Evolutionary conservation across 371 early-diverging fungal genomes (phyloP).

Genomic region (Basidiobolus meristosporus): DNA sequence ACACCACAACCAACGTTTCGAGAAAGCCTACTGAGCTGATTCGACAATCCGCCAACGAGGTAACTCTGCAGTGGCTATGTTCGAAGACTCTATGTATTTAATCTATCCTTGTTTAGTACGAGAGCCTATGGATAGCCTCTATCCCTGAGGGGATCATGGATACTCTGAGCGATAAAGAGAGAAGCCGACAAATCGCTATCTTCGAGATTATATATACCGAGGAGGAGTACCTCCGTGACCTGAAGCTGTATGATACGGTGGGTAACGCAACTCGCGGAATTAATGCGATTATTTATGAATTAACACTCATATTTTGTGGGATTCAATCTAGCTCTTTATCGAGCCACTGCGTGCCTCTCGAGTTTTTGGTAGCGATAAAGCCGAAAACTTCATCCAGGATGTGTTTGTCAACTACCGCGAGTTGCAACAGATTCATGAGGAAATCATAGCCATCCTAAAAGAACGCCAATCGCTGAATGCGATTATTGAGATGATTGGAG

Average conservation of each 20-base stretch:
- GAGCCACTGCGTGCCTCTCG: conserved; percentile 41
- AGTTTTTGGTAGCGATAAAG: conserved; percentile 31
- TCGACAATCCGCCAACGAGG: too few species aligned
- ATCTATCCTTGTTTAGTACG: background rate
- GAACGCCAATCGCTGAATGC: conserved; percentile 43
- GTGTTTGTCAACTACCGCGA: conserved; percentile 72
- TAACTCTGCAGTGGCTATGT: too few species aligned
- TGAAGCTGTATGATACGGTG: conserved; percentile 48
- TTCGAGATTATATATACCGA: conserved; percentile 82
- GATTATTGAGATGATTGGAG: conserved; percentile 66
- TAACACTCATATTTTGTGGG: too few species aligned
- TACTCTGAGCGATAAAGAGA: conserved; percentile 48
- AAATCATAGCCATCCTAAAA: conserved; percentile 37
- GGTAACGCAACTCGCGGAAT: too few species aligned
- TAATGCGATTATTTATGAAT: too few species aligned
- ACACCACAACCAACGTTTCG: too few species aligned
- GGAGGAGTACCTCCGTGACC: conserved; percentile 72
- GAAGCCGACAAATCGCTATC: conserved; percentile 78
- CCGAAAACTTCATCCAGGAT: conserved; percentile 38
- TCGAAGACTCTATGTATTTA: too few species aligned
- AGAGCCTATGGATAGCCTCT: conserved; percentile 31
- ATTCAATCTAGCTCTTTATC: conserved; percentile 39
- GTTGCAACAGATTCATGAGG: conserved; percentile 41
- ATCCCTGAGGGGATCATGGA: conserved; percentile 49
- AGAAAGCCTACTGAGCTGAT: too few species aligned